Evolutionary conservation across 306 rosid genomes (phyloP).

Genomic region (Ormosia emarginata): DNA sequence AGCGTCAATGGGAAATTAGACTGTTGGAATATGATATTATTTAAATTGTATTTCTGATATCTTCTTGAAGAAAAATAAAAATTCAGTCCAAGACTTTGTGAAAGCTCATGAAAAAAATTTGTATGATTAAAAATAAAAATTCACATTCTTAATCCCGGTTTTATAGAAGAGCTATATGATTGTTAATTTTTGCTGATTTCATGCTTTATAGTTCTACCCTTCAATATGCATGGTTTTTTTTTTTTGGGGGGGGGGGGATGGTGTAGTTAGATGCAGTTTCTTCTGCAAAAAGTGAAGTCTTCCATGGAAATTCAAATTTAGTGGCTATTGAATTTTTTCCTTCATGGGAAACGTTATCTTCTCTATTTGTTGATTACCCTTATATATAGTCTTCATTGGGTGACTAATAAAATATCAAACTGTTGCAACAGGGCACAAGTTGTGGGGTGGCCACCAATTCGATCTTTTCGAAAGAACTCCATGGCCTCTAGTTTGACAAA

Average conservation of each 20-base stretch:
- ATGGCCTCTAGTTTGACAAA: slow-evolving; percentile 70
- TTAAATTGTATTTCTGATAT: neutral
- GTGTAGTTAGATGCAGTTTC: neutral
- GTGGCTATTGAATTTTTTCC: neutral
- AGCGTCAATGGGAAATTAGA: neutral
- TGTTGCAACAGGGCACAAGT: slow-evolving; percentile 78
- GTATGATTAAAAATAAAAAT: neutral
- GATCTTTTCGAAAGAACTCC: slow-evolving; percentile 82
- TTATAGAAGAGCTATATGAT: neutral
- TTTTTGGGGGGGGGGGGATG: neutral
- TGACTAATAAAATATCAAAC: slow-evolving; percentile 4
- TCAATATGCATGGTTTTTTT: neutral
- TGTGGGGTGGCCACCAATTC: slow-evolving; percentile 99
- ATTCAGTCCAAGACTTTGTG: neutral
- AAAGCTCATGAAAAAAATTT: neutral
- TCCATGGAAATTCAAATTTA: neutral
- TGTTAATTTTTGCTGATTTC: neutral
- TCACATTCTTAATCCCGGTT: neutral
- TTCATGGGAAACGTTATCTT: neutral
- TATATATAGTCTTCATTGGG: neutral
- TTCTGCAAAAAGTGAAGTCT: neutral
- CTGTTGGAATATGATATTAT: neutral
- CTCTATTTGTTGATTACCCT: neutral
- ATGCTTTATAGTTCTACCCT: neutral
- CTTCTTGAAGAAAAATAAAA: neutral